Evolutionary conservation across 306 rosid species (phyloP).

Genomic region (Cucurbita pepo): DNA sequence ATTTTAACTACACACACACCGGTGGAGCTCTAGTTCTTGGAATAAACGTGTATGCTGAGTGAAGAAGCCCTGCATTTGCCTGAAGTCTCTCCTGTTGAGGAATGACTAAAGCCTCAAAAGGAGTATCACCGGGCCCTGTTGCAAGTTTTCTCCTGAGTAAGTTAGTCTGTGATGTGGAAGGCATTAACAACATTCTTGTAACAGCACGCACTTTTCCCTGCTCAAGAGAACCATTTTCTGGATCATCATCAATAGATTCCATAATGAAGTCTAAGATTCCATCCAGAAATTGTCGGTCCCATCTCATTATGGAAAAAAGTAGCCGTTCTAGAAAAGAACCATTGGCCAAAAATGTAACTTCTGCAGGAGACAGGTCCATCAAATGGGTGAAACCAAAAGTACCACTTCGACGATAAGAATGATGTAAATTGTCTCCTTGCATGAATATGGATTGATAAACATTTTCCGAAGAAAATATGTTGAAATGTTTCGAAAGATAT

Average conservation of each 20-base stretch:
- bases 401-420: conserved; percentile 31
- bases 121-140: conserved; percentile 52
- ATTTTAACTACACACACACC: conserved; percentile 27
- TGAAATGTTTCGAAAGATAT: conserved; percentile 38
- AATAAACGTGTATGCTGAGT: conserved; percentile 73
- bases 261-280: conserved; percentile 37
- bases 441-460: conserved; percentile 48
- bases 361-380: conserved; percentile 74
- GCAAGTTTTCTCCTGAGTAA: conserved; percentile 34
- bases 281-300: conserved; percentile 45
- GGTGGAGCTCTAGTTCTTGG: conserved; percentile 89
- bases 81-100: conserved; percentile 56
- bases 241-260: conserved; percentile 35
- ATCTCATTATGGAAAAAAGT: conserved; percentile 56
- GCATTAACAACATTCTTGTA: conserved; percentile 68
- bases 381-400: conserved; percentile 74
- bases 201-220: conserved; percentile 62
- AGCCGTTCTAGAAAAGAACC: conserved; percentile 64
- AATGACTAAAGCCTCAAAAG: conserved; percentile 70
- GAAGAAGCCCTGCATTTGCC: conserved; percentile 66
- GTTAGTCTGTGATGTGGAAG: conserved; percentile 41
- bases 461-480: conserved; percentile 59
- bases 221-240: conserved; percentile 38
- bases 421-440: conserved; percentile 20
- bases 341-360: conserved; percentile 66